Base-by-base conservation (phyloP, 495 filamentous ascomycete genomes). In the Neurospora sp. region DNA sequence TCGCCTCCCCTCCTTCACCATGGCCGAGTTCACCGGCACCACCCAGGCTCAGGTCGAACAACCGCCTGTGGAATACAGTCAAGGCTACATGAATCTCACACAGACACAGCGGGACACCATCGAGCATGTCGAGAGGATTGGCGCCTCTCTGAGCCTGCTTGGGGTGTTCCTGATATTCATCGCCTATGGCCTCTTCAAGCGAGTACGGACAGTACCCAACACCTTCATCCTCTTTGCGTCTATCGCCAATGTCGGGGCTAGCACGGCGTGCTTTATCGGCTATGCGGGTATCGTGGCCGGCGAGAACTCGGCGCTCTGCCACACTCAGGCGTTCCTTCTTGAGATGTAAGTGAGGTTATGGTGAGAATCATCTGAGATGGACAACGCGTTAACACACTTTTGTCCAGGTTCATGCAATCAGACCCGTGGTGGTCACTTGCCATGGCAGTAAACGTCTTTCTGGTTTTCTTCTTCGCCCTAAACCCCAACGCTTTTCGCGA, bases 381-480 rank as follows among this genome's bases (percentile, higher is more conserved):
- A 16, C 37, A 10, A 35, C 37, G n/a, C 44, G 31, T 44, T 75
- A 23, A 77, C 76, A 10, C 46, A 54, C 20, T 66, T 66, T 14
- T 71, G 12, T 4, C 9, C 70, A 88, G 87, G 80, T 87, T 88
- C 79, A 88, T 89, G 86, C 86, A 87, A 79, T 85, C 86, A 40
- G 87, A 89, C 78, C 84, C 87, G 3, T 84, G 84, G 83, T 89
- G 86, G 88, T 87, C 86, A 42, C 83, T 94, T 70, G 91, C 91
- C 74, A 96, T 96, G 93, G 93, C 93, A 0, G 85, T 92, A 73
- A 96, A 96, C 76, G 93, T 96, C 72, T 94, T 92, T 79, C 85
- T 96, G 72, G 92, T 92, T 40, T 93, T 96, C 79, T 95, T 96
- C 81, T 87, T 87, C 72, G 88, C 88, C 60, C 93, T 90, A 75